Conservation (phyloP, 352 stramenopile species). For the Pythium monospermum region DNA sequence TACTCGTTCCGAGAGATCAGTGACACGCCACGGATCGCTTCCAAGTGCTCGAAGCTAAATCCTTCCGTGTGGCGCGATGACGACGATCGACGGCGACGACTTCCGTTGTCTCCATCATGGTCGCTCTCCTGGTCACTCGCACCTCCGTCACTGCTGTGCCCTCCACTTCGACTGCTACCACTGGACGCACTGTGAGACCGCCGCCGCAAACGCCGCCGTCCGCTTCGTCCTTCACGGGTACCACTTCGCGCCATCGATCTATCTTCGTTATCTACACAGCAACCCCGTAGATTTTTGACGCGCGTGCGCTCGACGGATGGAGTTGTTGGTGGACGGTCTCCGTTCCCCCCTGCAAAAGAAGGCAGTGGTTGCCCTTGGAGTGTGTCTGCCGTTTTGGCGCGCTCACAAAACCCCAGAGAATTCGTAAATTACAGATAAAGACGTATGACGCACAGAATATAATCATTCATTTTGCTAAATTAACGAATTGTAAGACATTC, state of each 20-base stretch:
- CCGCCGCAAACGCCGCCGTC: slow-evolving; percentile 7
- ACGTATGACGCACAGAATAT: too few relatives aligned
- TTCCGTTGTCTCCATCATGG: not conserved
- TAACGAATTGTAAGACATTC: too few relatives aligned
- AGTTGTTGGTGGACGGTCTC: not conserved
- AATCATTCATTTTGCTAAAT: too few relatives aligned
- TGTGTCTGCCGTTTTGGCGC: not conserved
- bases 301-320: not conserved
- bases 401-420: not conserved
- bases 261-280: too few relatives aligned
- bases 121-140: not conserved
- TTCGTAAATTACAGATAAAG: not conserved
- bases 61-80: slow-evolving; percentile 3
- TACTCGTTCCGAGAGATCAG: slow-evolving; percentile 73
- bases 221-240: slow-evolving; percentile 9
- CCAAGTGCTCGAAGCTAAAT: slow-evolving; percentile 48
- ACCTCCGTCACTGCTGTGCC: not conserved
- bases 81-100: not conserved
- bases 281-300: too few relatives aligned
- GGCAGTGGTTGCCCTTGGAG: not conserved
- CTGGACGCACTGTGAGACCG: slow-evolving; percentile 9
- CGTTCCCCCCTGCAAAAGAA: not conserved
- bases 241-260: slow-evolving; percentile 4
- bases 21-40: slow-evolving; percentile 57
- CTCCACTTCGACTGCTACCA: not conserved